A percentile compares a stretch with the other conserved stretches of the same genome.
Evolutionary conservation across 2,329 filamentous ascomycete species (phyloP).

Genomic region (Colletotrichum abscissum): DNA sequence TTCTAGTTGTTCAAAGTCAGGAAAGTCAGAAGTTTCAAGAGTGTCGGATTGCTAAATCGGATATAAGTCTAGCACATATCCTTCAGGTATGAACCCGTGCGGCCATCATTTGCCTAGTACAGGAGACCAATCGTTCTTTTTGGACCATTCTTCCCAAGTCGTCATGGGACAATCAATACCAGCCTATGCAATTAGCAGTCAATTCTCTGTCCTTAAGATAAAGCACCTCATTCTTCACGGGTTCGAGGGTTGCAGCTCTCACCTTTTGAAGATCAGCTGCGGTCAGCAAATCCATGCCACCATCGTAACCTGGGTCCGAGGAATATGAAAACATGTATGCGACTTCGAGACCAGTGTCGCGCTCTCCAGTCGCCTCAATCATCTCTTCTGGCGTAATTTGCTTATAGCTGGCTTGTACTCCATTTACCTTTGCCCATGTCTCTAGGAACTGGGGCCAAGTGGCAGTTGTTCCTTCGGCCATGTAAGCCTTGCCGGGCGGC

Average conservation of each 20-base stretch:
- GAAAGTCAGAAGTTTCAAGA: background rate
- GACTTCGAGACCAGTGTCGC: conserved; percentile 55
- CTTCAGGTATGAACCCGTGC: background rate
- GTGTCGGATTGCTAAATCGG: background rate
- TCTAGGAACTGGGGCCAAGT: conserved; percentile 59
- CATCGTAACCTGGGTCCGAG: conserved; percentile 61
- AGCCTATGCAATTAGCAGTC: conserved; percentile 6
- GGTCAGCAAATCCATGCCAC: conserved; percentile 54
- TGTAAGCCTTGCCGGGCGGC: conserved; percentile 59
- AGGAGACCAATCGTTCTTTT: conserved; percentile 49
- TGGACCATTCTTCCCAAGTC: conserved; percentile 49
- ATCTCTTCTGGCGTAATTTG: conserved; percentile 54
- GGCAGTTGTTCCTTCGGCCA: conserved; percentile 58
- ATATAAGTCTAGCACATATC: background rate
- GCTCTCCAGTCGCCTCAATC: conserved; percentile 49
- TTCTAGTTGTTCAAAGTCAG: background rate
- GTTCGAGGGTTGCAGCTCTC: conserved; percentile 33
- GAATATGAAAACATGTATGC: conserved; percentile 60
- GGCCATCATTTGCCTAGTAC: conserved; percentile 34
- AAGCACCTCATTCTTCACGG: too few species aligned
- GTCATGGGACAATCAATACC: conserved; percentile 56
- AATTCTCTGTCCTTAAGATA: background rate
- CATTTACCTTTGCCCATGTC: conserved; percentile 52
- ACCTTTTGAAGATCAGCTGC: conserved; percentile 57
- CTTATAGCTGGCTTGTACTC: conserved; percentile 48